These are phyloP conservation scores for Blastobotrys malaysiensis DNA, from an alignment of 1,139 yeast genomes.

Conservation along the genomic window DNA sequence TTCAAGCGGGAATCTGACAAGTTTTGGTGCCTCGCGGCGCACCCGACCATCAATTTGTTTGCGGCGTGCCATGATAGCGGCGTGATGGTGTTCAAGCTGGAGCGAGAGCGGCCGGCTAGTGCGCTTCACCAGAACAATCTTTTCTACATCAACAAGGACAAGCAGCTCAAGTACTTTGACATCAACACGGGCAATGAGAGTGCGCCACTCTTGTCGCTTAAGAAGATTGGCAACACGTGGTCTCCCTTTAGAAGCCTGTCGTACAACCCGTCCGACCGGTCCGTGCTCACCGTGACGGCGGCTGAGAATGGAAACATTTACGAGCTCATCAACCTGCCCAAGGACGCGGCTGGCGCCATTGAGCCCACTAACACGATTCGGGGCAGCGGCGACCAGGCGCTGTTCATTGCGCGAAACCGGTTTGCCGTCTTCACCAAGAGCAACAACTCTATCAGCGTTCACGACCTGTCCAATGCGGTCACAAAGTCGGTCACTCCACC, in stretches of 20 bases:
- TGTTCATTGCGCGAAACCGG: conserved; percentile 90
- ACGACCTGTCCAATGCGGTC: conserved; percentile 72
- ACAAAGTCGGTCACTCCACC: conserved; percentile 82
- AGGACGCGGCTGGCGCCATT: conserved; percentile 85
- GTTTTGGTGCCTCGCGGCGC: conserved; percentile 89
- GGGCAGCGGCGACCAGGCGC: conserved; percentile 82
- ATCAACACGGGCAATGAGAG: conserved; percentile 51
- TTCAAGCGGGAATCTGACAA: conserved; percentile 92
- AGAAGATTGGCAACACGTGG: conserved; percentile 83
- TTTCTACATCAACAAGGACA: conserved; percentile 74
- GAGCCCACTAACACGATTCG: conserved; percentile 76
- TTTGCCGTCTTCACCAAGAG: conserved; percentile 74
- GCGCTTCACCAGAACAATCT: conserved; percentile 64
- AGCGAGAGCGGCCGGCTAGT: conserved; percentile 94
- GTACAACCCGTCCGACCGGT: conserved; percentile 88
- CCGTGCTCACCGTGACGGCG: conserved; percentile 77
- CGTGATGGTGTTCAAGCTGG: conserved; percentile 95
- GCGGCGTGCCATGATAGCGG: conserved; percentile 98
- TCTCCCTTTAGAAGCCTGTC: conserved; percentile 77
- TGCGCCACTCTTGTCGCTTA: conserved; percentile 78
- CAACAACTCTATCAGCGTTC: conserved; percentile 65
- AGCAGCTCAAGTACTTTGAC: conserved; percentile 78
- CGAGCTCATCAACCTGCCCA: conserved; percentile 74
- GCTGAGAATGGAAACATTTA: conserved; percentile 58
- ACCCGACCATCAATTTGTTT: conserved; percentile 84